Evolutionary conservation across 306 rosid species (phyloP).

Genomic region (Acacia acuminata): DNA sequence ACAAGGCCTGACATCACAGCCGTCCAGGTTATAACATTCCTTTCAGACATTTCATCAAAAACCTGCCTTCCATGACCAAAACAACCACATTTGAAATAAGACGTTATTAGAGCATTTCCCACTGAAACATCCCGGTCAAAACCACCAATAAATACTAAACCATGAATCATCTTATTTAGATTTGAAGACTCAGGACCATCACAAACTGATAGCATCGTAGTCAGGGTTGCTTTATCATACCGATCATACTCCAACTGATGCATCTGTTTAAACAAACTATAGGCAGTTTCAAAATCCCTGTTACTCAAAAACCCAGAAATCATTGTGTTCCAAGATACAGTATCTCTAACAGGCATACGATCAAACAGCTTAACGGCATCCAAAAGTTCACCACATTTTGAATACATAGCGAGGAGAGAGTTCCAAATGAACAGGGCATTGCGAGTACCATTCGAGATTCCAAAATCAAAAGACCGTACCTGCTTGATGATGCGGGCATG

Average conservation of each 20-base stretch:
- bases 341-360: constrained; percentile 59
- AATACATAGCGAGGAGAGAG: constrained; percentile 66
- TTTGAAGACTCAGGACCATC: constrained; percentile 49
- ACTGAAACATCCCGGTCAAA: constrained; percentile 60
- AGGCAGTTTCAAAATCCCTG: constrained; percentile 46
- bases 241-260: constrained; percentile 32
- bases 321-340: constrained; percentile 76
- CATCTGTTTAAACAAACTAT: constrained; percentile 56
- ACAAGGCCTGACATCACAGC: constrained; percentile 87
- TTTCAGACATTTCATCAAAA: constrained; percentile 75
- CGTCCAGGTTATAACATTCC: constrained; percentile 87
- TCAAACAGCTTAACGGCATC: constrained; percentile 67
- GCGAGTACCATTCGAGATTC: constrained; percentile 20
- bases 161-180: constrained; percentile 61
- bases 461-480: constrained; percentile 28
- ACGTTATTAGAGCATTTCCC: constrained; percentile 82
- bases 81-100: constrained; percentile 69
- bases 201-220: constrained; percentile 68
- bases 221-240: constrained; percentile 78
- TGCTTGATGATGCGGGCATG: constrained; percentile 72
- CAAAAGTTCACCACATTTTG: constrained; percentile 40
- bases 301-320: constrained; percentile 65
- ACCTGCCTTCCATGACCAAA: constrained; percentile 58
- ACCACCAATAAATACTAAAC: constrained; percentile 67
- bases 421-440: constrained; percentile 65